A percentile compares a stretch with the other conserved stretches of the same genome.
These are phyloP conservation scores for Adansonia grandidieri DNA, from an alignment of 441 rosid genomes.

Conservation along the genomic window DNA sequence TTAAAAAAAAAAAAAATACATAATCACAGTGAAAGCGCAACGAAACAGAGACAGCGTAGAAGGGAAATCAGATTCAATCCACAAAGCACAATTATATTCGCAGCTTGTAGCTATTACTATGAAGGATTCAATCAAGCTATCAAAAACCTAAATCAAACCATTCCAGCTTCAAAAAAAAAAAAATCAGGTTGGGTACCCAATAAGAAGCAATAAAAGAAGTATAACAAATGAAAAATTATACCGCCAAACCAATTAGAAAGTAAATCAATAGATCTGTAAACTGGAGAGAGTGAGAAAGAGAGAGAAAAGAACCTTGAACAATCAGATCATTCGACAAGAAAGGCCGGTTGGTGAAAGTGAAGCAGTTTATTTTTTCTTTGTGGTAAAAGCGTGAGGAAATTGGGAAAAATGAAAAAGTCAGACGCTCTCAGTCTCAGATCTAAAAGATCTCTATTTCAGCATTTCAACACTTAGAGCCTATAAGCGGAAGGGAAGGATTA, in stretches of 20 bases:
- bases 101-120: background rate
- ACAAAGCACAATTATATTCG: background rate
- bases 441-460: background rate
- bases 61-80: slow-evolving; percentile 20
- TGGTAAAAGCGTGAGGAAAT: background rate
- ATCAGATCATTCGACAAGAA: slow-evolving; percentile 21
- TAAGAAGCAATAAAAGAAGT: background rate
- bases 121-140: background rate
- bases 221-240: background rate
- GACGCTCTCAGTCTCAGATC: slow-evolving; percentile 9
- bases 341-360: background rate
- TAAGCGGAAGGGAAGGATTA: background rate
- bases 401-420: slow-evolving; percentile 1
- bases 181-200: background rate
- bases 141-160: slow-evolving; percentile 11
- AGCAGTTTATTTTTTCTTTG: background rate
- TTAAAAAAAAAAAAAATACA: background rate
- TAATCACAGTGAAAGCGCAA: background rate
- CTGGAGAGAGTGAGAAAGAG: background rate
- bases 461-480: background rate
- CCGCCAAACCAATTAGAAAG: background rate
- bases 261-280: slow-evolving; percentile 18
- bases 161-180: background rate
- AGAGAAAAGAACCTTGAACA: slow-evolving; percentile 14
- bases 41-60: background rate